Evolutionary conservation across 495 filamentous ascomycete species (phyloP), one percentile per base, ranked within the genome.

Genomic region (Daldinia grandis): DNA sequence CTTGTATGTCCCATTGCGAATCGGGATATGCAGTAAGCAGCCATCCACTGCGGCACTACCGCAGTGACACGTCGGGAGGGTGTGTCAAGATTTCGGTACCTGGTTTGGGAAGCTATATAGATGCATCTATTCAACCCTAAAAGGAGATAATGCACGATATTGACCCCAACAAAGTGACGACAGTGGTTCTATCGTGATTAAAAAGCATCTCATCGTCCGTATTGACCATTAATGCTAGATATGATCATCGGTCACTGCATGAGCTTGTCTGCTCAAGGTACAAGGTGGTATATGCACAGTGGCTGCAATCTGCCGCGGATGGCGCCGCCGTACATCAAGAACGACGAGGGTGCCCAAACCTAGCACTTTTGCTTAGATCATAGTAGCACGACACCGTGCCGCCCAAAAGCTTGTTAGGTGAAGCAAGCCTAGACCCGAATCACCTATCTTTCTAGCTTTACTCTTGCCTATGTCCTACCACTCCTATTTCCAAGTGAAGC

Each of bases 1-100:
- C 66, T 49, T 25, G 14, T 55, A 72, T 27, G 64, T 67, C 60
- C 61, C 66, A 57, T 65, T 58, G 70, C 56, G 51, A 68, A 42
- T 61, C 50, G 50, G 33, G 64, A 62, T 73, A 73, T 73, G 70
- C 70, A 73, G 70, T 73, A 68, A 73, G 64, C 64, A 73, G 65
- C 70, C 62, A 68, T 73, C 59, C 44, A 53, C 63, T 62, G 70
- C 62, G 50, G 65, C 61, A 62, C 70, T 53, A 33, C 50, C 5
- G 47, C 40, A 72, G 49, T 66, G 65, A 57, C 65, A 68, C 64
- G 70, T 68, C 61, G 61, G 56, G 60, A 55, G 57, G 57, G 50
- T 38, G 50, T 65, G 56, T 64, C 14, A 56, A 15, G 50, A 62
- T 51, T 35, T 53, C 56, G 51, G 56, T 61, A 42, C 57, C 64